These are phyloP conservation scores for Adansonia digitata DNA, from an alignment of 345 rosid species.

Conservation along the genomic window DNA sequence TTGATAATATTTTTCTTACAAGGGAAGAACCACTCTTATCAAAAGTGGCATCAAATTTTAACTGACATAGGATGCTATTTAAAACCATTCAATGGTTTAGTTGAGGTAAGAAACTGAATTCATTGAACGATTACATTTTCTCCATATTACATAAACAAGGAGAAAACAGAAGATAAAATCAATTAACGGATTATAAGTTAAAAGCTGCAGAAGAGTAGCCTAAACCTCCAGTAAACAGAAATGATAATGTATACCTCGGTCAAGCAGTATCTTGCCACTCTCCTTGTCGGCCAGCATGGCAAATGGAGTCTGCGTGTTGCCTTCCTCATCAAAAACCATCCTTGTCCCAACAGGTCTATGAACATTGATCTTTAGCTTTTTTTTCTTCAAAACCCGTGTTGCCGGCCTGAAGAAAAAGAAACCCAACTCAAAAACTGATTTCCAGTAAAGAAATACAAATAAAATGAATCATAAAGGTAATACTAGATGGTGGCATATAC, in stretches of 20 bases:
- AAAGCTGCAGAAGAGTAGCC: background rate
- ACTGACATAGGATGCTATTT: background rate
- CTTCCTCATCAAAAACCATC: conserved; percentile 80
- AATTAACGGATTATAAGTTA: background rate
- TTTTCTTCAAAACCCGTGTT: conserved; percentile 70
- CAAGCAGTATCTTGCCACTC: conserved; percentile 42
- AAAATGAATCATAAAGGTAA: background rate
- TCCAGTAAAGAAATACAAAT: background rate
- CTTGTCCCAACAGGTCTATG: conserved; percentile 78
- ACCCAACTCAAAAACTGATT: conserved; percentile 3
- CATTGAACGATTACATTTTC: background rate
- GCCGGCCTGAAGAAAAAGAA: conserved; percentile 46
- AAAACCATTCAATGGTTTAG: background rate
- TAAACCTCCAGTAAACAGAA: background rate
- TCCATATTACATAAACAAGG: background rate
- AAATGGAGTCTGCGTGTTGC: conserved; percentile 71
- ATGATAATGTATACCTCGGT: conserved; percentile 47
- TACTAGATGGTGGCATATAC: background rate
- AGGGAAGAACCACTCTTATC: background rate
- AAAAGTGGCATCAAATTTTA: background rate
- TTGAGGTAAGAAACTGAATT: background rate
- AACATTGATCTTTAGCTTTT: conserved; percentile 77
- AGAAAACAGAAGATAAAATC: background rate
- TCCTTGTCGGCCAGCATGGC: conserved; percentile 63
- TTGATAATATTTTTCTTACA: background rate